A percentile compares a stretch with the other conserved stretches of the same genome.
Conservation (phyloP, 768 basidiomycete genomes). For the Scleroderma bovista region DNA sequence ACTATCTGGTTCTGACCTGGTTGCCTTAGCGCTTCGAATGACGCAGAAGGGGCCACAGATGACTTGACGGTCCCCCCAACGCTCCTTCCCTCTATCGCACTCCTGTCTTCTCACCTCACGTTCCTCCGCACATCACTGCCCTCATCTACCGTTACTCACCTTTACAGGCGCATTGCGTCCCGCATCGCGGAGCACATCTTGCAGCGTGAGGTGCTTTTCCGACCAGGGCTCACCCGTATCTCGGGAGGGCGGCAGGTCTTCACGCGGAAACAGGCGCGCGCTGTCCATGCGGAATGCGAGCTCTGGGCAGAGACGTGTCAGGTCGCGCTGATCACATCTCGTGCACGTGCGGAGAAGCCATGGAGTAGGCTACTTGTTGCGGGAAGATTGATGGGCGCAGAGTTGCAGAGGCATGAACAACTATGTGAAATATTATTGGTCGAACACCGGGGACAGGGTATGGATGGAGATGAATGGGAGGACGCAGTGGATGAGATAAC, state of each 20-base stretch:
- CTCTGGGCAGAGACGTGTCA: slow-evolving; percentile 82
- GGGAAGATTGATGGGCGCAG: slow-evolving; percentile 58
- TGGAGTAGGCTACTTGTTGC: slow-evolving; percentile 74
- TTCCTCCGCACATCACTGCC: slow-evolving; percentile 66
- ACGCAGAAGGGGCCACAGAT: slow-evolving; percentile 1
- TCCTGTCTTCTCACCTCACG: slow-evolving; percentile 74
- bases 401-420: slow-evolving; percentile 35
- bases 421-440: slow-evolving; percentile 12
- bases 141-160: slow-evolving; percentile 42
- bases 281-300: slow-evolving; percentile 65
- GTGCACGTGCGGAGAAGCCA: slow-evolving; percentile 58
- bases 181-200: slow-evolving; percentile 73
- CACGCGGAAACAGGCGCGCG: slow-evolving; percentile 45
- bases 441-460: not conserved
- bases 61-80: slow-evolving; percentile 58
- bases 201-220: slow-evolving; percentile 77
- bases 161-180: slow-evolving; percentile 74
- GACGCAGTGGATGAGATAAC: slow-evolving; percentile 39
- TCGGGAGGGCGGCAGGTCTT: slow-evolving; percentile 13
- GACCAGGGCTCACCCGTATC: slow-evolving; percentile 55
- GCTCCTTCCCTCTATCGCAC: slow-evolving; percentile 69
- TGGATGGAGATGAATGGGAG: slow-evolving; percentile 43
- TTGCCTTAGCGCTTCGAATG: not conserved
- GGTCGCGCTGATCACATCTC: slow-evolving; percentile 43
- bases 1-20: not conserved